Base-by-base conservation (phyloP, 768 basidiomycete genomes). In the Heimioporus sp. region DNA sequence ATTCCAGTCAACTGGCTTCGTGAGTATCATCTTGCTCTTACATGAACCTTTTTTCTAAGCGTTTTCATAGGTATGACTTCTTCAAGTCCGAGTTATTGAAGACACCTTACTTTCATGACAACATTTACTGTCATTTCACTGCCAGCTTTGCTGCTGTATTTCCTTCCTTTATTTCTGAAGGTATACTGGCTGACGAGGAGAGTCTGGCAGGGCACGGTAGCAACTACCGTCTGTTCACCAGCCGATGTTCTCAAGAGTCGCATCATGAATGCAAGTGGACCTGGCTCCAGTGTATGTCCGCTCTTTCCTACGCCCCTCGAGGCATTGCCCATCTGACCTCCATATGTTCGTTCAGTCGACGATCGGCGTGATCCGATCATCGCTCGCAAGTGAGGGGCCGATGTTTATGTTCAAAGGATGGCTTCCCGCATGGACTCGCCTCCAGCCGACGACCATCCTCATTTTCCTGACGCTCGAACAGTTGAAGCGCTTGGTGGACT, bases 331-430 rank as follows among this genome's bases (percentile, higher is more conserved):
- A 24, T 24, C 21, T 24, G 3, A 24, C n/a, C 3, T 4, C 10
- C 9, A 12, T 17, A 12, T 6, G 3, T 42, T 6, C n/a, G 32
- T 31, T 2, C 12, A 86, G 85, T 90, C 87, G 2, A 88, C 90
- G 0, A 56, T 92, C 24, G 77, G 70, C 7, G 86, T 88, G 38
- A 90, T 92, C 64, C 75, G 78, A 17, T 59, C 75, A 11, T 87
- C 89, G 17, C 72, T 93, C 54, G 76, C 79, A 53, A 83, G 72
- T 56, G 91, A 93, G 60, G 91, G 91, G 13, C 67, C 88, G 4
- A 87, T 86, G 81, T 93, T 92, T 78, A 88, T 93, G 86, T 91
- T 93, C 76, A 91, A 90, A 66, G 91, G 91, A 55, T 93, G 91
- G 91, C 69, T 92, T 10, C 91, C 91, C 0, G 89, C 90, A 11